These are phyloP conservation scores for Gonium pectorale DNA, from an alignment of 139 green algal species.

Conservation along the genomic window DNA sequence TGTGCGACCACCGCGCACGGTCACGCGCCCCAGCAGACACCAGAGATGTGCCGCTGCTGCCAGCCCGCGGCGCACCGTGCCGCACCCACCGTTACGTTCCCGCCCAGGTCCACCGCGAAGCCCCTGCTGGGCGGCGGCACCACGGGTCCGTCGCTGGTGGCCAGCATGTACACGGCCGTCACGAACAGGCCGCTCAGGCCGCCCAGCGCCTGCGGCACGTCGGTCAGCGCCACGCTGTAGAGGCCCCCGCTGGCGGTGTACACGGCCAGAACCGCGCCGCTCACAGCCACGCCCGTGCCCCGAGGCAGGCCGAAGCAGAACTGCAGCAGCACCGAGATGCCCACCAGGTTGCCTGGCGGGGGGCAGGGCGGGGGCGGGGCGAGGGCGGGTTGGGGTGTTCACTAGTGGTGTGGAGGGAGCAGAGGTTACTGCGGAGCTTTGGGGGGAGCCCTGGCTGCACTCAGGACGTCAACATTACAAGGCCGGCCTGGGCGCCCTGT, in stretches of 20 bases:
- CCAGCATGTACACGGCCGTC: neutral
- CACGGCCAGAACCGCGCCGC: constrained; percentile 33
- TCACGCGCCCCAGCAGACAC: no score
- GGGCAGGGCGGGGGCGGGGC: neutral
- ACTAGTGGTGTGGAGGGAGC: no score
- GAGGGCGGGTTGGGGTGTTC: neutral
- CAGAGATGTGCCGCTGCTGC: no score
- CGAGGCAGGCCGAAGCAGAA: constrained; percentile 50
- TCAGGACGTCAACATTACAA: no score
- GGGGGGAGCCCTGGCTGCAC: no score
- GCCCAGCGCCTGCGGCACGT: constrained; percentile 39
- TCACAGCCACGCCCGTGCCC: constrained; percentile 36
- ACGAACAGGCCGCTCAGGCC: constrained; percentile 39
- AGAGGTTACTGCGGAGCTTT: no score
- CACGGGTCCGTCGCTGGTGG: neutral
- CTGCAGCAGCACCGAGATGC: constrained; percentile 54
- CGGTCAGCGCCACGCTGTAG: constrained; percentile 52
- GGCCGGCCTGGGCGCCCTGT: no score
- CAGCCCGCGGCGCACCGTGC: no score
- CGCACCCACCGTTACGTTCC: constrained; percentile 17
- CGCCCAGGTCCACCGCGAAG: constrained; percentile 39
- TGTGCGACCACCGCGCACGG: no score
- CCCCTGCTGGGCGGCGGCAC: constrained; percentile 15
- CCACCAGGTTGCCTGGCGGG: constrained; percentile 60
- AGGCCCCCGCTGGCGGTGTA: constrained; percentile 55